These are phyloP conservation scores for Boletus reticuloceps DNA, from an alignment of 768 basidiomycete genomes.

Conservation along the genomic window DNA sequence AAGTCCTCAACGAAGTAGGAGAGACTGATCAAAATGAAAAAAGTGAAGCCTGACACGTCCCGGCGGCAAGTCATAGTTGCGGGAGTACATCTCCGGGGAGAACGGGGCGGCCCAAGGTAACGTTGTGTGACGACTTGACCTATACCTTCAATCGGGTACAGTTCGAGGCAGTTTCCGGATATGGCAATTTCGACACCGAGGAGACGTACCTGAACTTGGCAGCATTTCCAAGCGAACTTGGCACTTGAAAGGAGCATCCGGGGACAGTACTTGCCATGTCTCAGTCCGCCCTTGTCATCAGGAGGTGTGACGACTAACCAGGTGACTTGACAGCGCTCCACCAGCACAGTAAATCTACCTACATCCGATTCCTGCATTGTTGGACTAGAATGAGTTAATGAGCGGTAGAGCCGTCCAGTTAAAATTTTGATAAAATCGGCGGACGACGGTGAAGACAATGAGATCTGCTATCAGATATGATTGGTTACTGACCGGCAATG, in stretches of 20 bases:
- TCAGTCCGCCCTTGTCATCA: slow-evolving; percentile 1
- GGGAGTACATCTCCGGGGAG: not conserved
- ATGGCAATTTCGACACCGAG: slow-evolving; percentile 12
- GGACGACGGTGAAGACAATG: not conserved
- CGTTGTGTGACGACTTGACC: not conserved
- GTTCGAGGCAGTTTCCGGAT: not conserved
- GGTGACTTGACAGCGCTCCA: slow-evolving; percentile 1
- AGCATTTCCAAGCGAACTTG: not conserved
- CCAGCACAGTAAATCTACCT: not conserved
- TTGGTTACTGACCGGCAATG: not conserved
- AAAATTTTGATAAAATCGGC: slow-evolving; percentile 1
- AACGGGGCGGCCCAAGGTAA: not conserved
- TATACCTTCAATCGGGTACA: no score
- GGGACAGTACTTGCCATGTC: not conserved
- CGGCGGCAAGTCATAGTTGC: not conserved
- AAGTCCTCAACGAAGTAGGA: not conserved
- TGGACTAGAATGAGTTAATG: slow-evolving; percentile 2
- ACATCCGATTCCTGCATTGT: slow-evolving; percentile 3
- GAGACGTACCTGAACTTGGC: not conserved
- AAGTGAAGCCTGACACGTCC: not conserved
- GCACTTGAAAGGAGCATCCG: not conserved
- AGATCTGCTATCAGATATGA: not conserved
- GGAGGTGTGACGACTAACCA: not conserved
- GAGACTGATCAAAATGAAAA: not conserved
- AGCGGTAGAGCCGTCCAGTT: not conserved